These are phyloP conservation scores for Tetracentron sinense DNA, from an alignment of 164 flowering plant genomes.

Conservation along the genomic window DNA sequence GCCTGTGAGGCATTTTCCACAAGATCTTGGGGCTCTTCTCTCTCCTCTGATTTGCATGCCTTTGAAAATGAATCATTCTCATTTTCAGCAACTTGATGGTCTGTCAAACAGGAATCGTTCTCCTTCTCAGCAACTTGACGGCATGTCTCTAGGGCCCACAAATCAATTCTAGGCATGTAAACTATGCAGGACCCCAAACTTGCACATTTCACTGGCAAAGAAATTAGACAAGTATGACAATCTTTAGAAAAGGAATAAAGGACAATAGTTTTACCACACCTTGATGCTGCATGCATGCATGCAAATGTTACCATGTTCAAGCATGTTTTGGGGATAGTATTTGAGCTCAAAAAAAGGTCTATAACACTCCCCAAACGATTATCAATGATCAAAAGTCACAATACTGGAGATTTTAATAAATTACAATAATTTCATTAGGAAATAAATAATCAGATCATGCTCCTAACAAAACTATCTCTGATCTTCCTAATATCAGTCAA, in stretches of 20 bases:
- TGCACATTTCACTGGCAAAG: conserved; percentile 68
- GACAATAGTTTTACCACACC: no score
- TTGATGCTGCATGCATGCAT: not conserved
- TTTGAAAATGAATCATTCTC: no score
- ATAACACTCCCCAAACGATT: no score
- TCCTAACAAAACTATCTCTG: no score
- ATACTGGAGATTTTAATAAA: no score
- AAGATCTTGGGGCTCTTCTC: conserved; percentile 17
- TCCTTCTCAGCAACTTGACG: no score
- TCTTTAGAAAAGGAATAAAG: not conserved
- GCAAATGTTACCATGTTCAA: not conserved
- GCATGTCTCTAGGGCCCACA: conserved; percentile 86
- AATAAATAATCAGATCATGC: no score
- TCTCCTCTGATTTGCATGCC: conserved; percentile 16
- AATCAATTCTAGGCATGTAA: conserved; percentile 88
- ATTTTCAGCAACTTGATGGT: conserved; percentile 12
- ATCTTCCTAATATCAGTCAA: no score
- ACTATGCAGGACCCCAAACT: conserved; percentile 48
- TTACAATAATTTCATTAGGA: no score
- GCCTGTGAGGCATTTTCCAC: conserved; percentile 37
- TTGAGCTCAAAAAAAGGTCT: not conserved
- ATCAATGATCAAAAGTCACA: no score
- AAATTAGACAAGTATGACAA: not conserved
- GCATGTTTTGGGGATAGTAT: not conserved
- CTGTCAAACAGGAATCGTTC: no score